Percentiles rank a stretch among this genome's conserved stretches.
These are phyloP conservation scores for Aegilops speltoides DNA, from an alignment of 176 grass and related monocot genomes.

Conservation along the genomic window DNA sequence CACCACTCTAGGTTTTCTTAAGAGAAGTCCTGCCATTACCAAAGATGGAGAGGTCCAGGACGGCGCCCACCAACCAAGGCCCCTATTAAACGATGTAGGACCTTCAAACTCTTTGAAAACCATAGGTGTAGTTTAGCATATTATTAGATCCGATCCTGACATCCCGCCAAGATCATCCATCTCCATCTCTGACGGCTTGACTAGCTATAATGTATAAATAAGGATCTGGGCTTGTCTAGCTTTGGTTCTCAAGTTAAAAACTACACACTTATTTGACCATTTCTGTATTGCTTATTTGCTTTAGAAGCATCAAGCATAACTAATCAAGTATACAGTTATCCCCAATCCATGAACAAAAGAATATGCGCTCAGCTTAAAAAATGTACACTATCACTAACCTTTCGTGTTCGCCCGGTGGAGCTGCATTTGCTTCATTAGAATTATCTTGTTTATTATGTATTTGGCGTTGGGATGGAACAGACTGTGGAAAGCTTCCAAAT, in stretches of 20 bases:
- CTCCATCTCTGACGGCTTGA: no score
- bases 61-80: no score
- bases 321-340: background rate
- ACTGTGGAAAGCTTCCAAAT: constrained; percentile 15
- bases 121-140: no score
- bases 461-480: constrained; percentile 15
- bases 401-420: constrained; percentile 32
- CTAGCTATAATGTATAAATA: background rate
- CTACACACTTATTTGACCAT: background rate
- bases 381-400: constrained; percentile 35
- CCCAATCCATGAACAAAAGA: constrained; percentile 12
- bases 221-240: background rate
- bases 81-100: no score
- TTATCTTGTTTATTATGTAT: constrained; percentile 34
- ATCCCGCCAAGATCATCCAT: no score
- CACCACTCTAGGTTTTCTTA: no score
- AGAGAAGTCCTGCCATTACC: no score
- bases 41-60: no score
- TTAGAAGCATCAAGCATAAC: background rate
- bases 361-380: background rate
- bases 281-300: background rate
- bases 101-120: no score
- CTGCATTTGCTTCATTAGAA: constrained; percentile 26
- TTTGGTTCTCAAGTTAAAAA: background rate
- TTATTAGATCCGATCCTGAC: no score